Conservation (phyloP, 345 rosid species). For the Moricandia arvensis region DNA sequence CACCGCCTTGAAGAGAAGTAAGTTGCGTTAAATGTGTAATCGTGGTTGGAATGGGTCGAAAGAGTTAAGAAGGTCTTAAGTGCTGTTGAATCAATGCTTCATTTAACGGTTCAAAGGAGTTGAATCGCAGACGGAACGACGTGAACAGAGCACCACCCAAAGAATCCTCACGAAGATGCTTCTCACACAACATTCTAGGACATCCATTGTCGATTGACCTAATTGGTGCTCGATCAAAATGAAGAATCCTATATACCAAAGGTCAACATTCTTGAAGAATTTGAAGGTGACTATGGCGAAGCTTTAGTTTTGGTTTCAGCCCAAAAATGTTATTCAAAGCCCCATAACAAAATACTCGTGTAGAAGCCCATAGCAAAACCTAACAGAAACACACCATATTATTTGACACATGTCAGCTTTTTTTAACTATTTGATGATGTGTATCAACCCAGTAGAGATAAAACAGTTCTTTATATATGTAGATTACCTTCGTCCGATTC, state of each 20-base stretch:
- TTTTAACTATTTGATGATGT: no score
- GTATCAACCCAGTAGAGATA: no score
- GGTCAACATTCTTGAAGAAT: neutral
- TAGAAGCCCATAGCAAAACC: no score
- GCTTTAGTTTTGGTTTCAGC: neutral
- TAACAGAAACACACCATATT: no score
- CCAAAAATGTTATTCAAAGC: neutral
- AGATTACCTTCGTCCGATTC: slow-evolving; percentile 29
- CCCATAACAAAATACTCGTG: no score
- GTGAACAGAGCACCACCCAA: neutral
- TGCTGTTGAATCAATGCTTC: neutral
- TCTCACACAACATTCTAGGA: neutral
- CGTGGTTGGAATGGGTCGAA: no score
- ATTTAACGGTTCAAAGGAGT: neutral
- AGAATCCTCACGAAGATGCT: neutral
- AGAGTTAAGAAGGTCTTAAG: neutral
- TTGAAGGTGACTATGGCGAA: neutral
- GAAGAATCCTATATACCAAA: neutral
- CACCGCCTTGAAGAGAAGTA: no score
- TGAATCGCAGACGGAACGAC: no score
- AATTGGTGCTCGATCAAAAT: neutral
- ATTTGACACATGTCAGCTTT: no score
- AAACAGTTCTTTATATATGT: no score
- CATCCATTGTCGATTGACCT: neutral
- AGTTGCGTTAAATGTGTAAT: no score